These are phyloP conservation scores for Serpula lacrymans DNA, from an alignment of 768 basidiomycete genomes.

Conservation along the genomic window DNA sequence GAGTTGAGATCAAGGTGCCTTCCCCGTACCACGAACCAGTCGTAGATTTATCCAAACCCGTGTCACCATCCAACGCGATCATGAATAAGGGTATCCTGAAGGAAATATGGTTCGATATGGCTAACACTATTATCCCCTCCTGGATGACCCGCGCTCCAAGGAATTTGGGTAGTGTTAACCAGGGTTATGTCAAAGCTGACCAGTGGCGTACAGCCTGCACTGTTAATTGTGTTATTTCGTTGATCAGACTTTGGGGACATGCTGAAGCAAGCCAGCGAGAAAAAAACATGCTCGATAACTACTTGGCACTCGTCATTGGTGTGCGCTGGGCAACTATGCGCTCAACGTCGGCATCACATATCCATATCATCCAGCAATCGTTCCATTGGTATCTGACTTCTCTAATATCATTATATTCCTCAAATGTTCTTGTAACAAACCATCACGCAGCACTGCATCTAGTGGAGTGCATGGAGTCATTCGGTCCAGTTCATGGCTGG, in stretches of 20 bases:
- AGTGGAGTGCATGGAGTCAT: constrained; percentile 9
- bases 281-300: constrained; percentile 17
- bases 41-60: too few species aligned
- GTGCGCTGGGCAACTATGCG: constrained; percentile 16
- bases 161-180: constrained; percentile 26
- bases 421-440: too few species aligned
- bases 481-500: constrained; percentile 30
- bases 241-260: constrained; percentile 22
- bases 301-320: constrained; percentile 25
- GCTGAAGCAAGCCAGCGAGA: too few species aligned
- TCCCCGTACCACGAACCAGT: neutral
- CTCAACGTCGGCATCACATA: constrained; percentile 10
- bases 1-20: neutral
- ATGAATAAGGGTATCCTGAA: too few species aligned
- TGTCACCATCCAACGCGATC: too few species aligned
- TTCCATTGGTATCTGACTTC: constrained; percentile 17
- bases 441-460: too few species aligned
- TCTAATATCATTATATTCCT: too few species aligned
- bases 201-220: constrained; percentile 26
- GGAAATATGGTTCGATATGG: too few species aligned
- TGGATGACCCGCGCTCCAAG: constrained; percentile 29
- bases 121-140: constrained; percentile 20
- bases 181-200: constrained; percentile 32
- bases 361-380: constrained; percentile 7
- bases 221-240: constrained; percentile 25